phyloP scores from a whole-genome alignment of 73 alveolate genomes.

The Tetrahymena elliotti region DNA sequence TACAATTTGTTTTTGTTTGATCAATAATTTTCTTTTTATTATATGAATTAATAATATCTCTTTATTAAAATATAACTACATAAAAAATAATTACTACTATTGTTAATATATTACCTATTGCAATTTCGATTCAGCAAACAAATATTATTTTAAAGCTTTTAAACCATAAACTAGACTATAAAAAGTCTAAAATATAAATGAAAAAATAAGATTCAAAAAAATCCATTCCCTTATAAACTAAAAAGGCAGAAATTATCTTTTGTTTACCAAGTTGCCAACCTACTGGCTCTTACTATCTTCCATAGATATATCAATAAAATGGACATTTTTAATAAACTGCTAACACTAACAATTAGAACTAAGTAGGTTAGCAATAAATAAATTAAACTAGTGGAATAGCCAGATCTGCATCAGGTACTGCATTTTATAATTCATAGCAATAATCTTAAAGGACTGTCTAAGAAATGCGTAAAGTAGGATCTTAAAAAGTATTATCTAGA shows the following conservation, averaged over 20 bases:
- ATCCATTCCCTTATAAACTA: background rate
- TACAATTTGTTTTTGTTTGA: too few relatives aligned
- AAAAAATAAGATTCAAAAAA: background rate
- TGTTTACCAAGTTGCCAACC: background rate
- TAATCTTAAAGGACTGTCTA: background rate
- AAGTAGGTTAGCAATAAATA: background rate
- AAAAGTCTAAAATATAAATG: background rate
- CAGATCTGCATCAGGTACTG: background rate
- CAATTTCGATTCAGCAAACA: too few relatives aligned
- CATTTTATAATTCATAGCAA: background rate
- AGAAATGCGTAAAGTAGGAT: background rate
- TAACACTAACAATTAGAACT: background rate
- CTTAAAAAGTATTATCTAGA: background rate
- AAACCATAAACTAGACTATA: too few relatives aligned
- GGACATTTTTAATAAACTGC: background rate
- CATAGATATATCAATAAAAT: background rate
- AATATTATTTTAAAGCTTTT: too few relatives aligned
- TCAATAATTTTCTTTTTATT: too few relatives aligned
- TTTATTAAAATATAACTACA: background rate
- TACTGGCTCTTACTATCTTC: background rate
- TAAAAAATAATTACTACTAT: too few relatives aligned
- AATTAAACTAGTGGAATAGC: background rate
- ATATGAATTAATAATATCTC: too few relatives aligned
- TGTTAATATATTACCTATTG: too few relatives aligned
- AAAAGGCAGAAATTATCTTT: background rate